Evolutionary conservation across 2,329 filamentous ascomycete species (phyloP).

Genomic region (Fusarium tupiense): DNA sequence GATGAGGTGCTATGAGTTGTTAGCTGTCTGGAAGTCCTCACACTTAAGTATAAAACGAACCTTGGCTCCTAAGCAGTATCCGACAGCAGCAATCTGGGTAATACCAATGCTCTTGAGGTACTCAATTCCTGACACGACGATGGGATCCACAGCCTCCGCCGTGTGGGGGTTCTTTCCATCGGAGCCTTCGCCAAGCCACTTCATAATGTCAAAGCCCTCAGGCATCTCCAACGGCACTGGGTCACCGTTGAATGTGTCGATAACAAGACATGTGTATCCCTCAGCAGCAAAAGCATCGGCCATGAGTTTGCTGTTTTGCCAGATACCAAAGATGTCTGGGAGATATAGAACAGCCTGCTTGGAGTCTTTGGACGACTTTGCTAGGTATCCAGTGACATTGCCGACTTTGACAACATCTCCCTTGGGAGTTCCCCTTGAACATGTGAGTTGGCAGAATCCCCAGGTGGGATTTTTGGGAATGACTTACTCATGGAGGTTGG

Average conservation of each 20-base stretch:
- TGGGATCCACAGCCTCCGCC: slow-evolving; percentile 42
- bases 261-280: slow-evolving; percentile 48
- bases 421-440: background rate
- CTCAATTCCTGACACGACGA: slow-evolving; percentile 53
- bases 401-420: background rate
- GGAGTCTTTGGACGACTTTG: background rate
- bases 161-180: slow-evolving; percentile 56
- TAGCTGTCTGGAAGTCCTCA: rapidly evolving
- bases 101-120: slow-evolving; percentile 64
- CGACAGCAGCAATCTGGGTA: slow-evolving; percentile 70
- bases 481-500: slow-evolving; percentile 18
- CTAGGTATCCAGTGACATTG: background rate
- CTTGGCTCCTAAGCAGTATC: slow-evolving; percentile 82
- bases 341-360: slow-evolving; percentile 54
- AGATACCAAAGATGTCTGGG: slow-evolving; percentile 62
- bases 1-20: slow-evolving; percentile 64
- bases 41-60: slow-evolving; percentile 43
- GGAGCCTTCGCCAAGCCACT: slow-evolving; percentile 51
- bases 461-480: no score
- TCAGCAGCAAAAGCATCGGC: slow-evolving; percentile 50
- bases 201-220: slow-evolving; percentile 42
- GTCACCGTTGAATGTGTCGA: slow-evolving; percentile 49
- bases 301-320: slow-evolving; percentile 51
- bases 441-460: rapidly evolving
- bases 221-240: slow-evolving; percentile 57